Evolutionary conservation across 352 stramenopile genomes (phyloP).

Genomic region (Globisporangium echinulatum): DNA sequence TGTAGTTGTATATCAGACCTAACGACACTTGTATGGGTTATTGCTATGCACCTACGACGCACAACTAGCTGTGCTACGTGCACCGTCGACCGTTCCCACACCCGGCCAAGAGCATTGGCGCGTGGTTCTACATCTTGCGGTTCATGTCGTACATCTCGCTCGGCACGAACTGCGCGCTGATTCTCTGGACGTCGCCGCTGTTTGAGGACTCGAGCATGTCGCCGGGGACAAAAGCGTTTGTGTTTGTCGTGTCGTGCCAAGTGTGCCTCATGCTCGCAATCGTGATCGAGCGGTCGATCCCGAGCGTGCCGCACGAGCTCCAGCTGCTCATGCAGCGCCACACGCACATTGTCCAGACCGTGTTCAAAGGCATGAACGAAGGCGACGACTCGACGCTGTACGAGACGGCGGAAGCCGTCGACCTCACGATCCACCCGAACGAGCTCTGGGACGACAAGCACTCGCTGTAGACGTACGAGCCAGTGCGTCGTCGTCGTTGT

Average conservation of each 20-base stretch:
- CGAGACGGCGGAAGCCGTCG: conserved; percentile 64
- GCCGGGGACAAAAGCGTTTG: conserved; percentile 42
- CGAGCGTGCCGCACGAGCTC: conserved; percentile 52
- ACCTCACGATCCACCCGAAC: conserved; percentile 73
- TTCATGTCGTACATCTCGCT: conserved; percentile 79
- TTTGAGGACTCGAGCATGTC: conserved; percentile 33
- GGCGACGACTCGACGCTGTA: conserved; percentile 62
- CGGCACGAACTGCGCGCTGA: conserved; percentile 71
- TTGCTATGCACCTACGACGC: background rate
- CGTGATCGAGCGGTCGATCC: conserved; percentile 51
- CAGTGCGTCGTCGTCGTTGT: too few relatives aligned
- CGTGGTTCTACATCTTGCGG: conserved; percentile 87
- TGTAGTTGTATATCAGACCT: background rate
- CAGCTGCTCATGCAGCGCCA: conserved; percentile 47
- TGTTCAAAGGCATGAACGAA: conserved; percentile 69
- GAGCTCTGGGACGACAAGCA: conserved; percentile 52
- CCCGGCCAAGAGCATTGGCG: conserved; percentile 85
- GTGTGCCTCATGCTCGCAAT: conserved; percentile 62
- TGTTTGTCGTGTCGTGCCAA: conserved; percentile 67
- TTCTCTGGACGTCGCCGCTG: conserved; percentile 78
- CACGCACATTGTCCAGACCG: conserved; percentile 68
- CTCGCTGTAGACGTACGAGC: conserved; percentile 1
- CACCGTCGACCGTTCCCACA: conserved; percentile 74
- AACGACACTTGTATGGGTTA: background rate
- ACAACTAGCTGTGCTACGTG: conserved; percentile 46